A percentile compares a stretch with the other conserved stretches of the same genome.
These are phyloP conservation scores for Magnolia kwangsiensis DNA, from an alignment of 164 flowering plant genomes.

Conservation along the genomic window DNA sequence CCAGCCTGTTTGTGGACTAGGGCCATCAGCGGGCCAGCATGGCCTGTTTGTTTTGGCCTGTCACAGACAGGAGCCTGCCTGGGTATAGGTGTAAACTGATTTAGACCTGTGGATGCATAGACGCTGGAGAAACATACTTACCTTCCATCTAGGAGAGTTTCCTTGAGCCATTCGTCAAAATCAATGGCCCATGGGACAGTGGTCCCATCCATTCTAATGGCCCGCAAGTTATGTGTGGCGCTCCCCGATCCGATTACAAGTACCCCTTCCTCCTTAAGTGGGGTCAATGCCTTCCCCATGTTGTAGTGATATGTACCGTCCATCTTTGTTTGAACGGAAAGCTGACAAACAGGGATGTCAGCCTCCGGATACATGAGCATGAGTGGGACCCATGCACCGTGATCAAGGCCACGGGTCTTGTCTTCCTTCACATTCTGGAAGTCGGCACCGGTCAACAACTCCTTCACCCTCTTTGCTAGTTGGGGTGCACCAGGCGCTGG, in stretches of 20 bases:
- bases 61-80: too few relatives aligned
- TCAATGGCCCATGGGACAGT: conserved; percentile 60
- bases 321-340: conserved; percentile 51
- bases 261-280: conserved; percentile 75
- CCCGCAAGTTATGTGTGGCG: conserved; percentile 66
- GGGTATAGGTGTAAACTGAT: too few relatives aligned
- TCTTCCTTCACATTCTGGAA: conserved; percentile 51
- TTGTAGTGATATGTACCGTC: conserved; percentile 74
- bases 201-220: conserved; percentile 7
- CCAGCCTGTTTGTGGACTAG: too few relatives aligned
- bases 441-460: conserved; percentile 43
- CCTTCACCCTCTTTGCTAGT: conserved; percentile 62
- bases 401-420: conserved; percentile 73
- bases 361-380: conserved; percentile 91
- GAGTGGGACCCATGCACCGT: conserved; percentile 88
- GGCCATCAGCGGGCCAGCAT: too few relatives aligned
- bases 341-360: conserved; percentile 75
- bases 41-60: too few relatives aligned
- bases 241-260: conserved; percentile 84
- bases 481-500: conserved; percentile 81
- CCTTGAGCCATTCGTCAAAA: conserved; percentile 74
- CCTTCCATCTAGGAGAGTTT: conserved; percentile 70
- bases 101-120: background rate
- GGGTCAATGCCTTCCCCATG: conserved; percentile 71
- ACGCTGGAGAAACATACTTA: conserved; percentile 7